Percentiles rank a stretch among this genome's conserved stretches.
These are phyloP conservation scores for Hortiboletus campestris DNA, from an alignment of 768 basidiomycete species.

Conservation along the genomic window DNA sequence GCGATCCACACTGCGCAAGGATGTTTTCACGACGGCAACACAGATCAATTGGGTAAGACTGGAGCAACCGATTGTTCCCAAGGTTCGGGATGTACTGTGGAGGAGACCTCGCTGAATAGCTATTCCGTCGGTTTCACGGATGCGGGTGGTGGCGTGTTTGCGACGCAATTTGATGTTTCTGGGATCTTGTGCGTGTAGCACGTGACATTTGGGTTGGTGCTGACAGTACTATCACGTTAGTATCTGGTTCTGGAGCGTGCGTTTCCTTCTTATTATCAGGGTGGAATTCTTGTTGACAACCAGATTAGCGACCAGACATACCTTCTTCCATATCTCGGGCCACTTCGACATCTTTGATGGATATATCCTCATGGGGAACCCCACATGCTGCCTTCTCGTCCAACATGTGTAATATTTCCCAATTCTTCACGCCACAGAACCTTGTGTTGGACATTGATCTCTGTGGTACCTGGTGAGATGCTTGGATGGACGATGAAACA, in stretches of 20 bases:
- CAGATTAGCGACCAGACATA: constrained; percentile 35
- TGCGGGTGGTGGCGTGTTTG: constrained; percentile 61
- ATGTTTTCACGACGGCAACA: constrained; percentile 33
- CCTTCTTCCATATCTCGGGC: constrained; percentile 36
- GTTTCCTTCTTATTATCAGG: constrained; percentile 14
- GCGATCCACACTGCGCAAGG: constrained; percentile 50
- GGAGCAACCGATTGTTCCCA: constrained; percentile 24
- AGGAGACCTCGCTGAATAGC: constrained; percentile 32
- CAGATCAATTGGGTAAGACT: constrained; percentile 33
- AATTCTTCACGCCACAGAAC: constrained; percentile 48
- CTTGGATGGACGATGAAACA: not conserved
- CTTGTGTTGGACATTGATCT: constrained; percentile 55
- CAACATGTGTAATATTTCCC: constrained; percentile 41
- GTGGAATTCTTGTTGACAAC: constrained; percentile 12
- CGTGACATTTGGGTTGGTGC: not conserved
- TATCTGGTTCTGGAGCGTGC: constrained; percentile 51
- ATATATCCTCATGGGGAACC: constrained; percentile 42
- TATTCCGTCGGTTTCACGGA: constrained; percentile 20
- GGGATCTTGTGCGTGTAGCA: constrained; percentile 45
- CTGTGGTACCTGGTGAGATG: constrained; percentile 48
- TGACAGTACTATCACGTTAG: constrained; percentile 21
- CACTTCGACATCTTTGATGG: constrained; percentile 33
- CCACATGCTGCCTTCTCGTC: constrained; percentile 46
- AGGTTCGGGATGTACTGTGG: constrained; percentile 30
- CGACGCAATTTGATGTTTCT: constrained; percentile 62